phyloP scores from a whole-genome alignment of 2,329 filamentous ascomycete genomes.

The Microcyclosporella mali region DNA sequence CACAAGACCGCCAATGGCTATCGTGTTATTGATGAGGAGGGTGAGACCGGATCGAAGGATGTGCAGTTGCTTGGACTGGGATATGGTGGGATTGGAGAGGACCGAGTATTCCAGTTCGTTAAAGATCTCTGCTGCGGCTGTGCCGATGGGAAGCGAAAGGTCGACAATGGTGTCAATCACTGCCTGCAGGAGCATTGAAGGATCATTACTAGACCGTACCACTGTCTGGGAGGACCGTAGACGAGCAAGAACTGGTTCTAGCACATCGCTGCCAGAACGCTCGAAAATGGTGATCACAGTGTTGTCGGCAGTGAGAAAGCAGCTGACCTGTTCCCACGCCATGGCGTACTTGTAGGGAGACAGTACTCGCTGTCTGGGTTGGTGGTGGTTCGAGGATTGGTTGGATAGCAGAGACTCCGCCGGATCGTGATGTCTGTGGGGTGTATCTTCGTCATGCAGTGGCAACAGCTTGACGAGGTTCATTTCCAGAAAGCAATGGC shows the following conservation, averaged over 20 bases:
- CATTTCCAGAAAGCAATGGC: slow-evolving; percentile 39
- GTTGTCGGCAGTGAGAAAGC: slow-evolving; percentile 82
- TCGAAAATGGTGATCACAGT: slow-evolving; percentile 92
- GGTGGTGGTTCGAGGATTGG: slow-evolving; percentile 1
- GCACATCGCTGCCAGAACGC: slow-evolving; percentile 74
- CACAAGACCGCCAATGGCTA: slow-evolving; percentile 73
- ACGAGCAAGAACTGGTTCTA: slow-evolving; percentile 72
- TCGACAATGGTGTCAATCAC: slow-evolving; percentile 90
- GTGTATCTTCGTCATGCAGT: slow-evolving; percentile 8
- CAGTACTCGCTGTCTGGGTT: slow-evolving; percentile 12
- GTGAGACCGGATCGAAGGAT: slow-evolving; percentile 74
- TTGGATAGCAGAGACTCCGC: neutral
- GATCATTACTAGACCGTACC: slow-evolving; percentile 76
- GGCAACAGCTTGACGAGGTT: slow-evolving; percentile 63
- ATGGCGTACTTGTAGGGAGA: slow-evolving; percentile 35
- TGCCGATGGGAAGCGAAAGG: slow-evolving; percentile 74
- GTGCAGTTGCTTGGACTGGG: slow-evolving; percentile 63
- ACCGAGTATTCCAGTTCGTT: slow-evolving; percentile 82
- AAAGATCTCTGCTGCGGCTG: slow-evolving; percentile 81
- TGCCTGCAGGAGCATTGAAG: slow-evolving; percentile 79
- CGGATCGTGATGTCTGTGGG: neutral
- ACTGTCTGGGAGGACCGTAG: slow-evolving; percentile 72
- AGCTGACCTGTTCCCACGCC: slow-evolving; percentile 80
- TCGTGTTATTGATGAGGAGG: slow-evolving; percentile 73
- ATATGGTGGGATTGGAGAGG: slow-evolving; percentile 69